A percentile compares a stretch with the other conserved stretches of the same genome.
Conservation (phyloP, 192 early-diverging fungal species). For the Podila horticola region DNA sequence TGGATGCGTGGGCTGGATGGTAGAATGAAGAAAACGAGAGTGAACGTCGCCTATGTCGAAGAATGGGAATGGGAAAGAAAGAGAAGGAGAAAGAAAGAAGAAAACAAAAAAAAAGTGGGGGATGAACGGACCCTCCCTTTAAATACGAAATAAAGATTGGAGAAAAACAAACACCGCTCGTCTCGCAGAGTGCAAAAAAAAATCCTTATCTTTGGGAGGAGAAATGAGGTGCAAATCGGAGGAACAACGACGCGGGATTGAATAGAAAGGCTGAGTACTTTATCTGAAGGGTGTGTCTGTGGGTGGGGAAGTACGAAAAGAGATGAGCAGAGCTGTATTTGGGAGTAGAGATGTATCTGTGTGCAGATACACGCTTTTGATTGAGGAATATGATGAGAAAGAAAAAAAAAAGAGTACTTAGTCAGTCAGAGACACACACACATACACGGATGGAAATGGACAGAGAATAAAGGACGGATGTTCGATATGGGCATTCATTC, state of each 20-base stretch:
- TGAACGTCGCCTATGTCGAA: slow-evolving; percentile 41
- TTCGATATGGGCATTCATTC: too few species aligned
- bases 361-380: too few species aligned
- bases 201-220: slow-evolving; percentile 17
- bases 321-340: too few species aligned
- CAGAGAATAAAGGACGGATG: too few species aligned
- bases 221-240: not conserved
- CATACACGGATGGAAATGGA: too few species aligned
- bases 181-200: not conserved
- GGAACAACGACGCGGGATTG: not conserved
- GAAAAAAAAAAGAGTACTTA: too few species aligned
- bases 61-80: not conserved
- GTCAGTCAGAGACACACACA: too few species aligned
- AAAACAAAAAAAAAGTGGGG: slow-evolving; percentile 2
- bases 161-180: not conserved
- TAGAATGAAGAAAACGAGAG: slow-evolving; percentile 45
- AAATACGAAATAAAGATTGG: not conserved
- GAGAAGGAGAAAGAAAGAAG: not conserved
- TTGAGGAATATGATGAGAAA: too few species aligned
- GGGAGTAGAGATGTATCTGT: too few species aligned
- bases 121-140: too few species aligned
- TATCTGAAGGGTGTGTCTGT: slow-evolving; percentile 4
- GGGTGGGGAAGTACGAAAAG: not conserved
- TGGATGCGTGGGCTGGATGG: too few species aligned
- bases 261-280: not conserved